These are phyloP conservation scores for Kodamaea plutei DNA, from an alignment of 1,139 yeast genomes.

Conservation along the genomic window DNA sequence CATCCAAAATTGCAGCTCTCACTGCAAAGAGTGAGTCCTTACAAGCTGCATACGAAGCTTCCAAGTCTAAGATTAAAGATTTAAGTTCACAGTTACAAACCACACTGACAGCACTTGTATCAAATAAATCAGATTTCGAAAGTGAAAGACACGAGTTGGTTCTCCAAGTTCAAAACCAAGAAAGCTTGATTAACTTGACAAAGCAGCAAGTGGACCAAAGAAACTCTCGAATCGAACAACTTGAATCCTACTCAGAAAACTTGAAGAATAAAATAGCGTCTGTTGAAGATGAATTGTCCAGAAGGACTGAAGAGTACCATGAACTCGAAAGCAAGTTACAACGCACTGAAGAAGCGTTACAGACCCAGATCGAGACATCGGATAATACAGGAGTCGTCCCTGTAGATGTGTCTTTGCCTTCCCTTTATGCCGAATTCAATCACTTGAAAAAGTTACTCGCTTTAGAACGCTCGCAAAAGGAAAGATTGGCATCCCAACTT, in stretches of 20 bases:
- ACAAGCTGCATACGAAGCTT: constrained; percentile 7
- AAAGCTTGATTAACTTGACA: constrained; percentile 57
- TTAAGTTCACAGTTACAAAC: constrained; percentile 35
- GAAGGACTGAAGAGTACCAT: constrained; percentile 31
- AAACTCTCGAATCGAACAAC: constrained; percentile 40
- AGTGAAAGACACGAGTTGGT: constrained; percentile 36
- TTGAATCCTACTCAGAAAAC: constrained; percentile 44
- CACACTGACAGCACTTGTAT: constrained; percentile 34
- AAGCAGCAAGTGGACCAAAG: constrained; percentile 49
- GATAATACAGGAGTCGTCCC: constrained; percentile 43
- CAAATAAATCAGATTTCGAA: constrained; percentile 18
- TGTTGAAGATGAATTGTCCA: constrained; percentile 21
- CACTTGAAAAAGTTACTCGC: constrained; percentile 62
- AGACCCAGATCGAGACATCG: constrained; percentile 20
- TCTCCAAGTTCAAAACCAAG: constrained; percentile 61
- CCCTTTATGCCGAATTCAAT: constrained; percentile 65
- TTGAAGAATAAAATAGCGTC: constrained; percentile 34
- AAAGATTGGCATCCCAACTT: constrained; percentile 64
- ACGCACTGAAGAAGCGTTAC: constrained; percentile 41
- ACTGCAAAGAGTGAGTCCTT: constrained; percentile 24
- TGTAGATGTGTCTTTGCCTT: constrained; percentile 55
- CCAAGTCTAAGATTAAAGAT: constrained; percentile 1
- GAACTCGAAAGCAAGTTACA: constrained; percentile 34
- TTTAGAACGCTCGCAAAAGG: constrained; percentile 69
- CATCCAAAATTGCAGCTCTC: constrained; percentile 28